Conservation (phyloP, 139 green algal species). For the Closterium sp. region DNA sequence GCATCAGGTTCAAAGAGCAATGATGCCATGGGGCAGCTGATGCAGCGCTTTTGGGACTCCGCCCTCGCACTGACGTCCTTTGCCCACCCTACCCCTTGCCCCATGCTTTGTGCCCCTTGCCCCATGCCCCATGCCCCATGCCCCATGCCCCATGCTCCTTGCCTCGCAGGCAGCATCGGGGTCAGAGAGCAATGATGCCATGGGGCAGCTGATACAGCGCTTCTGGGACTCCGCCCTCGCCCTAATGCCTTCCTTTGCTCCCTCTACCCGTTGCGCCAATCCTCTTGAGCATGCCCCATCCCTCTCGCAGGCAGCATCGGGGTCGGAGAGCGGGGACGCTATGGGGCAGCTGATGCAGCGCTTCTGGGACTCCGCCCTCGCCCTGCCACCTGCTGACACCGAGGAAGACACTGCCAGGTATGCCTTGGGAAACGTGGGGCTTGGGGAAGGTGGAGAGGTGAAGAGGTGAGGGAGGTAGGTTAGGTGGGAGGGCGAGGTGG, state of each 20-base stretch:
- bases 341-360: slow-evolving; percentile 38
- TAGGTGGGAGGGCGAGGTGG: too few species aligned
- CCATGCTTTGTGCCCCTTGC: background rate
- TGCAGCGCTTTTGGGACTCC: slow-evolving; percentile 48
- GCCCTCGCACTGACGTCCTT: too few species aligned
- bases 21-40: slow-evolving; percentile 18
- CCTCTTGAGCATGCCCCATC: too few species aligned
- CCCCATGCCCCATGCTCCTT: too few species aligned
- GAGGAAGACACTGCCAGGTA: slow-evolving; percentile 37
- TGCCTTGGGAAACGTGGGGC: too few species aligned
- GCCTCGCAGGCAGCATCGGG: background rate
- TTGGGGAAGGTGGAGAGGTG: too few species aligned
- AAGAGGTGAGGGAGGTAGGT: too few species aligned
- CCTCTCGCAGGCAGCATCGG: background rate
- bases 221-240: slow-evolving; percentile 37
- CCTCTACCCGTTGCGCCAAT: too few species aligned
- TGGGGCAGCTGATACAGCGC: slow-evolving; percentile 32
- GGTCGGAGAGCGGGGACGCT: background rate
- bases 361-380: slow-evolving; percentile 44
- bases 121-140: too few species aligned
- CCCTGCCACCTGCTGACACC: slow-evolving; percentile 6
- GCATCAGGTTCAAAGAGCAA: background rate
- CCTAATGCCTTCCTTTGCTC: too few species aligned
- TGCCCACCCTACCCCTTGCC: too few species aligned
- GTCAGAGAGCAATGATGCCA: background rate